These are phyloP conservation scores for Alternaria gansuensis DNA, from an alignment of 2,329 filamentous ascomycete genomes.

Conservation along the genomic window DNA sequence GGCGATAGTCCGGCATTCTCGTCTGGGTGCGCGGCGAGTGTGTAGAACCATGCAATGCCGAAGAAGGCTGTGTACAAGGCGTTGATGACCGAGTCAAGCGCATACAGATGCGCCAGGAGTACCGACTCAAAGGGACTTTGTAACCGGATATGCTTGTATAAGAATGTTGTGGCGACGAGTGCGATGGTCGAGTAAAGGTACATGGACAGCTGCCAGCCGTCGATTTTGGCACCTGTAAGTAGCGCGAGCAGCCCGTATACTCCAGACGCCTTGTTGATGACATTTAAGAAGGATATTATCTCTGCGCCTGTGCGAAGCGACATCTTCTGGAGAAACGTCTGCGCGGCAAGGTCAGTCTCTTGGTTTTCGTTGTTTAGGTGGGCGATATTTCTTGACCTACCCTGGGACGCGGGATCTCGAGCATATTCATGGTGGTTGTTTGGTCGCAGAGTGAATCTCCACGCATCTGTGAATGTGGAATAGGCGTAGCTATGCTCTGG, in stretches of 20 bases:
- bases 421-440: slow-evolving; percentile 37
- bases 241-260: slow-evolving; percentile 90
- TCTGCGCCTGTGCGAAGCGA: slow-evolving; percentile 87
- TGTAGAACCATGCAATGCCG: slow-evolving; percentile 84
- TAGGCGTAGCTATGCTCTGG: slow-evolving; percentile 28
- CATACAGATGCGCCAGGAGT: slow-evolving; percentile 83
- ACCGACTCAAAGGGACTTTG: slow-evolving; percentile 82
- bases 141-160: slow-evolving; percentile 81
- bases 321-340: slow-evolving; percentile 88
- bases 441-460: slow-evolving; percentile 11
- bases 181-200: slow-evolving; percentile 86
- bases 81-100: slow-evolving; percentile 83
- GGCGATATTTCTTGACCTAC: slow-evolving; percentile 36
- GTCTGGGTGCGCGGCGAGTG: slow-evolving; percentile 68
- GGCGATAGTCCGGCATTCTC: slow-evolving; percentile 52
- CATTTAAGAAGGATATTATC: slow-evolving; percentile 80
- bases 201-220: slow-evolving; percentile 84
- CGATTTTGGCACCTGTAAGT: slow-evolving; percentile 84
- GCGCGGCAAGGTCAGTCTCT: slow-evolving; percentile 30
- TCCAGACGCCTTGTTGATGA: slow-evolving; percentile 92
- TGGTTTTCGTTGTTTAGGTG: neutral
- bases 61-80: slow-evolving; percentile 83
- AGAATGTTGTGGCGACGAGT: slow-evolving; percentile 71
- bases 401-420: slow-evolving; percentile 53
- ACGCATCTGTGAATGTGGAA: slow-evolving; percentile 6